Conservation (phyloP, 371 early-diverging fungal species). For the Catenaria anguillulae region DNA sequence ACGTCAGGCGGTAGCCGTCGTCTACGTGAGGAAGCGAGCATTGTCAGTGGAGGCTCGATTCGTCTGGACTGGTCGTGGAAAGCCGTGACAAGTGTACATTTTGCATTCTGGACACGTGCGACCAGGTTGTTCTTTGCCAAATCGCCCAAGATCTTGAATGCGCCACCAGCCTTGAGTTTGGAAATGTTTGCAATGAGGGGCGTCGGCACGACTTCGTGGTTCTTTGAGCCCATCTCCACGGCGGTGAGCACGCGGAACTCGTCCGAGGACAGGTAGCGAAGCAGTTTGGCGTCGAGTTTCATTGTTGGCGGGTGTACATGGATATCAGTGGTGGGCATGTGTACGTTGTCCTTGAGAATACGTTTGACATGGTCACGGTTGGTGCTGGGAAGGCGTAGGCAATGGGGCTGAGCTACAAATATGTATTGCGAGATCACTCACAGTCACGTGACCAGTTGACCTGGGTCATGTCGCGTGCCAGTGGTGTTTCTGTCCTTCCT, state of each 20-base stretch:
- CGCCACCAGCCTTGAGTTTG: constrained; percentile 67
- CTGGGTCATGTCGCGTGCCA: no score
- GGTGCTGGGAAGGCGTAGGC: no score
- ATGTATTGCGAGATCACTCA: no score
- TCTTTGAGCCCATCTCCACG: constrained; percentile 90
- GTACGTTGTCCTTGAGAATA: no score
- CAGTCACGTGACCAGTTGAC: no score
- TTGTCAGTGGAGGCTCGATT: not conserved
- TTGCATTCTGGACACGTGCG: constrained; percentile 67
- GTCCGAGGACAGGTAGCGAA: constrained; percentile 82
- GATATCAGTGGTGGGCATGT: no score
- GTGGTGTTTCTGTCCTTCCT: no score
- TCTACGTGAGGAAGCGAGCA: constrained; percentile 32
- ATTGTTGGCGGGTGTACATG: no score
- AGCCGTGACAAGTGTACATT: constrained; percentile 33
- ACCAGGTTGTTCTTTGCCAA: constrained; percentile 78
- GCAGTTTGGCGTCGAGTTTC: constrained; percentile 87
- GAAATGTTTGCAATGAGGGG: constrained; percentile 76
- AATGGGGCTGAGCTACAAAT: no score
- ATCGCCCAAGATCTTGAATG: constrained; percentile 63
- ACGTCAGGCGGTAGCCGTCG: constrained; percentile 93
- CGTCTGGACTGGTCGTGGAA: no score
- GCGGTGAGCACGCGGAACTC: constrained; percentile 93
- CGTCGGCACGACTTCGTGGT: constrained; percentile 93
- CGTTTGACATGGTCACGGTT: no score